A percentile compares a stretch with the other conserved stretches of the same genome.
phyloP scores from a whole-genome alignment of 2,329 filamentous ascomycete genomes.

The Aquanectria penicillioides region DNA sequence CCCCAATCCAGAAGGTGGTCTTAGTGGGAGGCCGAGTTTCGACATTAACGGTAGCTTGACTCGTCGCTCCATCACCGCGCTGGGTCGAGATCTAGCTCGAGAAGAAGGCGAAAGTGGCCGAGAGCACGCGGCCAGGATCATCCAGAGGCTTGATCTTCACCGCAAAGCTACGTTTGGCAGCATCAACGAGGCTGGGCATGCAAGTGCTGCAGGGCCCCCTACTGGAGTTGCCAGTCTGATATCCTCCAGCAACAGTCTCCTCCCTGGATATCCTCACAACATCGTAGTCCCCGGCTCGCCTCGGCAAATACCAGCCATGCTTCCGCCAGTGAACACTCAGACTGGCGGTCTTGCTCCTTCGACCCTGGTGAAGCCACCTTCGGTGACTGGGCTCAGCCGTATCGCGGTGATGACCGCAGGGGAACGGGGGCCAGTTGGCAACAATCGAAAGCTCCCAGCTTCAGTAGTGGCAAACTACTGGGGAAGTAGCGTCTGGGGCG shows the following conservation, averaged over 20 bases:
- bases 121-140: conserved; percentile 87
- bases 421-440: conserved; percentile 76
- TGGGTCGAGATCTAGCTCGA: conserved; percentile 57
- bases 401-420: conserved; percentile 83
- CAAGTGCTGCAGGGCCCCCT: conserved; percentile 51
- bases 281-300: conserved; percentile 42
- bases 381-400: conserved; percentile 86
- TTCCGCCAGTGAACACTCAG: conserved; percentile 56
- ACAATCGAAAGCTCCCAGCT: conserved; percentile 78
- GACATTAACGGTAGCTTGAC: conserved; percentile 68
- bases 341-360: conserved; percentile 78
- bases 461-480: conserved; percentile 93
- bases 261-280: conserved; percentile 67
- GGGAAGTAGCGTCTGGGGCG: conserved; percentile 84
- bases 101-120: conserved; percentile 80
- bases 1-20: conserved; percentile 64
- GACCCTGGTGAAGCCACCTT: conserved; percentile 84
- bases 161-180: conserved; percentile 75
- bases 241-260: conserved; percentile 81
- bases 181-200: conserved; percentile 51
- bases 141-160: conserved; percentile 91
- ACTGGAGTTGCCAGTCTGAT: conserved; percentile 86
- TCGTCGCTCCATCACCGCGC: conserved; percentile 66
- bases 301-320: conserved; percentile 43
- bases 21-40: conserved; percentile 73